Conservation (phyloP, 306 rosid species). For the Casuarina equisetifolia region DNA sequence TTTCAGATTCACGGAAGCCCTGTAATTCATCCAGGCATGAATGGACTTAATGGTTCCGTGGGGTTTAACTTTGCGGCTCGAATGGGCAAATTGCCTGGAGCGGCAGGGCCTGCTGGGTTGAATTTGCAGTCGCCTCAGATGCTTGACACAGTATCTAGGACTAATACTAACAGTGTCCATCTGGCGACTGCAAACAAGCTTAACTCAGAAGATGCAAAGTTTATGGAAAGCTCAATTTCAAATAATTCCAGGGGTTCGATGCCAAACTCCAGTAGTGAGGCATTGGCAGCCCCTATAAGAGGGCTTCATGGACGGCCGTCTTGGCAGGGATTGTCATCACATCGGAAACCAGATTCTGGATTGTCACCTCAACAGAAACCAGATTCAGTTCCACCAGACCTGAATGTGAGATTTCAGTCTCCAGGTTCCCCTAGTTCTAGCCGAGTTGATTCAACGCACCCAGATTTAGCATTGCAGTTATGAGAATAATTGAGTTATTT, state of each 20-base stretch:
- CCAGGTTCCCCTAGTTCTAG: constrained; percentile 65
- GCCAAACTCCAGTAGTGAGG: constrained; percentile 28
- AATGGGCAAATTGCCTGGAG: constrained; percentile 39
- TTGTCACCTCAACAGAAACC: constrained; percentile 38
- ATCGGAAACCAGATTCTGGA: constrained; percentile 28
- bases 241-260: constrained; percentile 28
- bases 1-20: constrained; percentile 33
- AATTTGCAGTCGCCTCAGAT: constrained; percentile 38
- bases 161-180: constrained; percentile 30
- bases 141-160: constrained; percentile 35
- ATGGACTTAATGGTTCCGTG: constrained; percentile 42
- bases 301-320: constrained; percentile 31
- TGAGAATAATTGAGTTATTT: constrained; percentile 39
- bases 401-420: constrained; percentile 57
- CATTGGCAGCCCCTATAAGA: constrained; percentile 2
- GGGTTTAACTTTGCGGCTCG: constrained; percentile 44
- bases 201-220: constrained; percentile 30
- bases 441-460: constrained; percentile 55
- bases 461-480: constrained; percentile 68
- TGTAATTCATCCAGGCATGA: constrained; percentile 37
- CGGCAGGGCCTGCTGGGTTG: constrained; percentile 35
- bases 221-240: constrained; percentile 31
- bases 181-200: constrained; percentile 32
- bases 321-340: constrained; percentile 37
- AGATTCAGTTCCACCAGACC: constrained; percentile 59